Evolutionary conservation across 371 early-diverging fungal species (phyloP).

Genomic region (Nematocida major): DNA sequence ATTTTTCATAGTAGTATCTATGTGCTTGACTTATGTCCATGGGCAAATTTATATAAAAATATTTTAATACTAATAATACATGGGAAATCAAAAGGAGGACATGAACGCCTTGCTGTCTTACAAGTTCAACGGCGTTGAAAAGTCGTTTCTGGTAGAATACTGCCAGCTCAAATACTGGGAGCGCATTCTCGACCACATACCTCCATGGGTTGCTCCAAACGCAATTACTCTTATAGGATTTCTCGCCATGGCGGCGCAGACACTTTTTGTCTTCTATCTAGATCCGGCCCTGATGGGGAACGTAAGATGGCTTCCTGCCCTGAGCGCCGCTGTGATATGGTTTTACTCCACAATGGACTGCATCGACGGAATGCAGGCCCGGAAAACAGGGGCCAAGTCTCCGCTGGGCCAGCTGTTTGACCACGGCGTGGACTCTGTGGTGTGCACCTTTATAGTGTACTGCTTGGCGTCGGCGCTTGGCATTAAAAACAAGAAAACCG

Average conservation of each 20-base stretch:
- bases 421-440: constrained; percentile 64
- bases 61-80: constrained; percentile 4
- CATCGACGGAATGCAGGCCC: constrained; percentile 93
- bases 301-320: constrained; percentile 76
- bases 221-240: constrained; percentile 86
- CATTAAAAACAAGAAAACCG: constrained; percentile 24
- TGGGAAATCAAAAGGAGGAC: background rate
- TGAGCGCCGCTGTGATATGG: constrained; percentile 70
- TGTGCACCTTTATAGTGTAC: constrained; percentile 51
- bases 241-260: constrained; percentile 47
- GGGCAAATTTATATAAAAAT: constrained; percentile 20
- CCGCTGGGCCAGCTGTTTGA: constrained; percentile 85
- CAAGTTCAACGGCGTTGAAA: constrained; percentile 73
- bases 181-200: constrained; percentile 75
- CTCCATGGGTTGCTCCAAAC: constrained; percentile 86
- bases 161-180: constrained; percentile 78
- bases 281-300: constrained; percentile 71
- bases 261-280: constrained; percentile 65
- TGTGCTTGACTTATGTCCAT: constrained; percentile 49
- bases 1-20: constrained; percentile 70
- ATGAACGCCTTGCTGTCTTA: constrained; percentile 70
- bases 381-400: constrained; percentile 78
- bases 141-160: constrained; percentile 74
- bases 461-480: constrained; percentile 67
- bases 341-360: constrained; percentile 90